These are phyloP conservation scores for Corymbia calophylla DNA, from an alignment of 441 rosid genomes.

Conservation along the genomic window DNA sequence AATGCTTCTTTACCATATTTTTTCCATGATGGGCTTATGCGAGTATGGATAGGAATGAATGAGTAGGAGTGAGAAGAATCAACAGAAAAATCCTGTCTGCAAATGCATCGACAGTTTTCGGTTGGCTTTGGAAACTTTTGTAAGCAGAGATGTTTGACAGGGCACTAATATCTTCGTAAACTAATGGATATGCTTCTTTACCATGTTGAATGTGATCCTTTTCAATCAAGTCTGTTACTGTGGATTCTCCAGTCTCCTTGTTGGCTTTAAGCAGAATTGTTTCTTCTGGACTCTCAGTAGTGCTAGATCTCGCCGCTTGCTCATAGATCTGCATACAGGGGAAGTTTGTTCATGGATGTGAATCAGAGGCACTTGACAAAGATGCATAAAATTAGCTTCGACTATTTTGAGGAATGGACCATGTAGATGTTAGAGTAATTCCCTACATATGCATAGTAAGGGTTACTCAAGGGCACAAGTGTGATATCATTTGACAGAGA, in stretches of 20 bases:
- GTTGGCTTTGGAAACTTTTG: not conserved
- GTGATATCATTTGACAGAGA: not conserved
- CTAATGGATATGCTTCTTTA: not conserved
- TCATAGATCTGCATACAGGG: not conserved
- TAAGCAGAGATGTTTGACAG: not conserved
- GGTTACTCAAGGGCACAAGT: not conserved
- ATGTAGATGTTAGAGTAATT: not conserved
- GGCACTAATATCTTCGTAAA: not conserved
- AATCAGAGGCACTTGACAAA: not conserved
- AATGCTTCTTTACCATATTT: not conserved
- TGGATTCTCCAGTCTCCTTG: not conserved
- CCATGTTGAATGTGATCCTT: not conserved
- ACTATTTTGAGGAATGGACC: not conserved
- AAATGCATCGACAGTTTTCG: not conserved
- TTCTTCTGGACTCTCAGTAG: not conserved
- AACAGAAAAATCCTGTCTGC: not conserved
- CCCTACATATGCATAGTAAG: not conserved
- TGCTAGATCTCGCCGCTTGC: not conserved
- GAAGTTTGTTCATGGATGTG: not conserved
- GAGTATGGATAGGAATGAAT: not conserved
- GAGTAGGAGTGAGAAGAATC: not conserved
- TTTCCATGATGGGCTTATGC: not conserved
- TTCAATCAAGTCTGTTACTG: not conserved
- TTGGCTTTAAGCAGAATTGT: not conserved
- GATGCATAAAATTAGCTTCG: not conserved